Evolutionary conservation across 306 rosid genomes (phyloP), one percentile per base, ranked within the genome.

Genomic region (Casuarina equisetifolia): DNA sequence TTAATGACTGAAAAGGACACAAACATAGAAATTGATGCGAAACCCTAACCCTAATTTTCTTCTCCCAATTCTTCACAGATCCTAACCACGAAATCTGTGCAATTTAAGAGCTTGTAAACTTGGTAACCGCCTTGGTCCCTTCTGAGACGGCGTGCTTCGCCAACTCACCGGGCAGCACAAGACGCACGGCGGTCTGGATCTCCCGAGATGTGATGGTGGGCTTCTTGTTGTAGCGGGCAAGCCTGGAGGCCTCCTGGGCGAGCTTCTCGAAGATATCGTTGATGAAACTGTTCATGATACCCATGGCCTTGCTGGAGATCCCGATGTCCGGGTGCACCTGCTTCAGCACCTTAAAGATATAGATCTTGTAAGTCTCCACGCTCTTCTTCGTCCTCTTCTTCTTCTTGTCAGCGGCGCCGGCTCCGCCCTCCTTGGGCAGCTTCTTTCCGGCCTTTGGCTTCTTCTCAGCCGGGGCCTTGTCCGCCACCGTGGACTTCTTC

Each of bases 241-340:
- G 80, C 0, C 87, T 78, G 0, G 97, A 91, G 0, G 97, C 69
- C 64, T 91, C 97, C 81, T 91, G 96, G 2, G 96, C 93, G 1
- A 91, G 96, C 72, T 91, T 91, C 89, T 91, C 96, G 17, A 91
- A 91, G 66, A 91, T 91, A 11, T 91, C 96, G 58, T 91, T 91
- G 78, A 91, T 91, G 80, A 91, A 91, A 19, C 90, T 84, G 83
- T 91, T 91, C 97, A 91, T 91, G 81, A 91, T 91, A 0, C 97
- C 97, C 97, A 91, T 91, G 11, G 96, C 96, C 75, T 91, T 91
- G 84, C 93, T 91, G 20, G 96, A 91, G 32, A 91, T 85, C 0
- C 97, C 97, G 2, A 91, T 91, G 70, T 92, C 97, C 0, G 97
- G 97, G 63, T 92, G 97, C 0, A 92, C 97, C 79, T 92, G 97